Base-by-base conservation (phyloP, 2,329 filamentous ascomycete genomes). In the Fusarium piperis region DNA sequence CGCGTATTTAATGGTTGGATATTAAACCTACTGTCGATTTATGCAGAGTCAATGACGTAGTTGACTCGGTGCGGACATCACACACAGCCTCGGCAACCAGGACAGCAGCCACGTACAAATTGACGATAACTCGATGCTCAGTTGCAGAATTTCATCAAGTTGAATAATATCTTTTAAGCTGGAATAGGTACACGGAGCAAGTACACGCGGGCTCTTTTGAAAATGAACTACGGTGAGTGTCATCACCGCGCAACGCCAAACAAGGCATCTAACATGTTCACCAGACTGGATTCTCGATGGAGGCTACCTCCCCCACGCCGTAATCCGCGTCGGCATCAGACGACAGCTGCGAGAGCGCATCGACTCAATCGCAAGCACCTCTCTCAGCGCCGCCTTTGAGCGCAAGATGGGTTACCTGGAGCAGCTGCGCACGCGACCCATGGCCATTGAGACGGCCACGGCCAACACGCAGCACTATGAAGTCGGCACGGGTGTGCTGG, bases 391-490 rank as follows among this genome's bases (percentile, higher is more conserved):
- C 28, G 85, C 84, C 16, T 88, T 88, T 66, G 84, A 85, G 64
- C 85, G 84, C 64, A 93, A 93, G 78, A 90, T 92, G 87, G 81
- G 81, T 26, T 93, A 91, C 77, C 85, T 93, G 12, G 83, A 88
- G 58, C 79, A 85, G 4, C 83, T 92, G n/a, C 85, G 89, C 20
- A 83, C 81, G 16, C 83, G 86, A 36, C 90, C 90, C 12, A 92
- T 93, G 69, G 91, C 91, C n/a, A 86, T 93, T 72, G 89, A 91
- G 78, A 92, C 90, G 1, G 85, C 84, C 4, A 82, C 85, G 3
- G 91, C 91, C 23, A 93, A 93, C 78, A 82, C 87, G 74, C 91
- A 93, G 83, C 91, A 93, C 79, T 93, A 93, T 76, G 91, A 93
- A 80, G 91, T 93, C 41, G 90, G 89, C 39, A 92, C 91, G 0